Base-by-base conservation (phyloP, 768 basidiomycete genomes). In the Suillus variegatus region DNA sequence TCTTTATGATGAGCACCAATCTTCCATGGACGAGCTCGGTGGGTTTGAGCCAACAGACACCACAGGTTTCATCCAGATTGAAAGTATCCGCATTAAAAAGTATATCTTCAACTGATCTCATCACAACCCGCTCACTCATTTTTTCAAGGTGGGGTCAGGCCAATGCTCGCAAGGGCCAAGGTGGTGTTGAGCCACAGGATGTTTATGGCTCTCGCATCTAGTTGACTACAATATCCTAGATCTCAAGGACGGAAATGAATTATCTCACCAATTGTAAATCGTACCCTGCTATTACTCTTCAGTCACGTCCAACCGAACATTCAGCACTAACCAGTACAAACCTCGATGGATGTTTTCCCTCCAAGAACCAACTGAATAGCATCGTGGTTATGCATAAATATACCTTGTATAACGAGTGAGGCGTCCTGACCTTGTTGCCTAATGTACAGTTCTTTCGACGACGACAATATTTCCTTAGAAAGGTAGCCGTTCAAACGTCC, bases 1-100 rank as follows among this genome's bases (percentile, higher is more conserved):
- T 75, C 85, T 99, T 32, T 99, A 99, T 76, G 97, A 99, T 73
- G 95, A 93, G 73, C 89, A 89, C 40, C 86, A 97, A 79, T 94
- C 94, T 12, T 97, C 95, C 63, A 99, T 99, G 97, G 97, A 99
- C 77, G 95, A 97, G 81, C 88, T 98, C 65, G 97, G 97, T 66
- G 97, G 96, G 51, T 99, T 99, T 79, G 94, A 97, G 80, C 96
- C 96, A 25, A 93, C 92, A 40, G 95, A 97, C 74, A 97, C 95
- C 12, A 55, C 54, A 55, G 54, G 54, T 3, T 99, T 99, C 85
- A 98, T 99, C 79, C 90, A 92, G 74, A 98, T 99, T 69, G 94
- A 97, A 77, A 94, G 94, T 40, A 99, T 99, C 78, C 88, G 97
- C 56, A 95, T 99, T 78, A 98, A 97, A 84, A 95, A 97, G 90